Evolutionary conservation across 169 alveolate species (phyloP), one percentile per base, ranked within the genome.

Genomic region (Cryptosporidium meleagridis): DNA sequence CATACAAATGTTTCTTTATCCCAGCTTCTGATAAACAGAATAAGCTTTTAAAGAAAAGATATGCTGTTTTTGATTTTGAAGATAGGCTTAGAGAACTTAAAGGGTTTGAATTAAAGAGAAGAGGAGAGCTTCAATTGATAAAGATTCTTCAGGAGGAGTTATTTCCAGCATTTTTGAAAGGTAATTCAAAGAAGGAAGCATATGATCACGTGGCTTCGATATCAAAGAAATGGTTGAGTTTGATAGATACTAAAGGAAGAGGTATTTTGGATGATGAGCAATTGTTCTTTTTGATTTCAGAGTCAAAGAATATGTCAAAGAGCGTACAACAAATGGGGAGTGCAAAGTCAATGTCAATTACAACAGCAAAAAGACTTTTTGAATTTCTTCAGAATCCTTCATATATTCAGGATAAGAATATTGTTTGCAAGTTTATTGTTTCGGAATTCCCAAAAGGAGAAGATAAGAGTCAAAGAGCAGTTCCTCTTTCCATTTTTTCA

Each of bases 11-110:
- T 55, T 98, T 98, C 99, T 94, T 97, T 85, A 95, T 98, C 65
- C 99, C 99, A 0, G 99, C 99, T 16, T 97, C 99, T 7, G 98
- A 96, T 91, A 98, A 98, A 75, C 98, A 98, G 65, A 98, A 97
- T 71, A 97, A 96, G 73, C 95, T 97, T 92, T 94, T 98, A 52
- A 98, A 97, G 93, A 97, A 97, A 93, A 95, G 99, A 91, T 98
- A 97, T 91, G 99, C 97, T 14, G 99, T 98, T 10, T 97, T 96
- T 92, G 96, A 96, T 86, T 94, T 93, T 80, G 95, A 97, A 45
- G 97, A 97, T 37, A 95, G 96, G 86, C 94, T 98, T 85, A 95
- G 96, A 65, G 99, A 98, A 93, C 89, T 98, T 70, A 97, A 97
- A 92, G 99, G 99, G 3, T 97, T 97, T 91, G 99, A 97, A 95